Evolutionary conservation across 2,329 filamentous ascomycete species (phyloP).

Genomic region (Ophiosphaerella narmari): DNA sequence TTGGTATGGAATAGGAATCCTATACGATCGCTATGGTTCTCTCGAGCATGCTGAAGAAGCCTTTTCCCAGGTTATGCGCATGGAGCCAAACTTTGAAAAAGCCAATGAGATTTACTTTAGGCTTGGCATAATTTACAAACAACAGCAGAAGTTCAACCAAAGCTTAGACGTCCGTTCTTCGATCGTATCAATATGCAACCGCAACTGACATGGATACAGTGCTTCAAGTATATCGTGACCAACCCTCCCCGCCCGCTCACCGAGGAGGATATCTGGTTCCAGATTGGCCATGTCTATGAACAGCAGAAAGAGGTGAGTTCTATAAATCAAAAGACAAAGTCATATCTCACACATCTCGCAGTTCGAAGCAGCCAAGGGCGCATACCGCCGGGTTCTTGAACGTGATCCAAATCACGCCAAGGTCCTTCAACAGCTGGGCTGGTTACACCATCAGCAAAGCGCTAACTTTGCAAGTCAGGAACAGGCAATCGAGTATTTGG

Average conservation of each 20-base stretch:
- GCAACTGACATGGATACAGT: conserved; percentile 60
- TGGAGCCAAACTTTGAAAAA: conserved; percentile 97
- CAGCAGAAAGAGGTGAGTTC: conserved; percentile 93
- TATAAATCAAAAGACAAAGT: not conserved
- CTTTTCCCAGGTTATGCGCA: conserved; percentile 98
- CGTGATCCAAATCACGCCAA: conserved; percentile 96
- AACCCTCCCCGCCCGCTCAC: conserved; percentile 91
- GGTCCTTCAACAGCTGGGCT: conserved; percentile 95
- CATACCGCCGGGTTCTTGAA: conserved; percentile 91
- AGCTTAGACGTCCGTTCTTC: conserved; percentile 77
- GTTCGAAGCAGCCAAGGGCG: conserved; percentile 91
- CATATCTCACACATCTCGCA: conserved; percentile 49
- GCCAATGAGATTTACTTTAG: conserved; percentile 99
- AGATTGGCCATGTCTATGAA: conserved; percentile 98
- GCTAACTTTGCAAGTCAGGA: conserved; percentile 90
- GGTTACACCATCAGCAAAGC: conserved; percentile 97
- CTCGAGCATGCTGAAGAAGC: conserved; percentile 97
- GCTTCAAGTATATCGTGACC: conserved; percentile 96
- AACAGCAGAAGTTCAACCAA: conserved; percentile 90
- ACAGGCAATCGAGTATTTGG: conserved; percentile 92
- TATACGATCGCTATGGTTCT: conserved; percentile 95
- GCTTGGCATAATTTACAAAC: conserved; percentile 99
- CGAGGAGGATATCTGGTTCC: conserved; percentile 99
- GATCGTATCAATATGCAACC: not conserved
- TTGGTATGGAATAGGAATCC: conserved; percentile 97